phyloP scores from a whole-genome alignment of 78 protist genomes.

The Dictyostelium intermedium region DNA sequence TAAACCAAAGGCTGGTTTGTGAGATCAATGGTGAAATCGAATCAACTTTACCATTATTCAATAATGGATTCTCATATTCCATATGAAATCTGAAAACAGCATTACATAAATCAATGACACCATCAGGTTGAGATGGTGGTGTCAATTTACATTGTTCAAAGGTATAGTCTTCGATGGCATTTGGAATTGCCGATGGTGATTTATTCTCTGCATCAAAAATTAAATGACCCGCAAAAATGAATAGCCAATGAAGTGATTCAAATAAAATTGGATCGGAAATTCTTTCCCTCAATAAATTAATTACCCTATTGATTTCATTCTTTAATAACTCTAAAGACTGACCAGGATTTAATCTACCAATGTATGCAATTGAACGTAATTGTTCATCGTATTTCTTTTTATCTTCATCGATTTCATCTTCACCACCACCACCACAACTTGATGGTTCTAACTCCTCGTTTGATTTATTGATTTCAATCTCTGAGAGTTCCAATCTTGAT shows the following conservation, averaged over 20 bases:
- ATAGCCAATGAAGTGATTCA: constrained; percentile 68
- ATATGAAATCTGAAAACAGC: constrained; percentile 10
- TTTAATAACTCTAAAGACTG: constrained; percentile 28
- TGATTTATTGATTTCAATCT: neutral
- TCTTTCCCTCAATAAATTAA: neutral
- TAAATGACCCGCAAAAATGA: constrained; percentile 44
- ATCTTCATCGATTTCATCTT: constrained; percentile 47
- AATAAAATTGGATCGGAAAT: neutral
- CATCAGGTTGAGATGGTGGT: neutral
- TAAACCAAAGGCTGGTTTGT: constrained; percentile 50
- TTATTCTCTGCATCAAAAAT: constrained; percentile 38
- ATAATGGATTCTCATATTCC: constrained; percentile 45
- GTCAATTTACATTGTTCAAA: neutral
- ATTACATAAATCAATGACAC: constrained; percentile 24
- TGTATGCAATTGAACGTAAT: constrained; percentile 24
- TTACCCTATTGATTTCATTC: neutral
- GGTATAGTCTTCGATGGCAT: constrained; percentile 2
- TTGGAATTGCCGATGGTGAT: constrained; percentile 33
- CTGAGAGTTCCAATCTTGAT: constrained; percentile 35
- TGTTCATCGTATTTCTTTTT: constrained; percentile 70
- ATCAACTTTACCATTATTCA: neutral
- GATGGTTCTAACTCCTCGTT: neutral
- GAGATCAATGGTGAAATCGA: constrained; percentile 13
- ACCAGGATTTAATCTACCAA: constrained; percentile 58
- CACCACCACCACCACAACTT: neutral